A percentile compares a stretch with the other conserved stretches of the same genome.
Evolutionary conservation across 495 filamentous ascomycete species (phyloP).

Genomic region (Aeminium ludgeri): DNA sequence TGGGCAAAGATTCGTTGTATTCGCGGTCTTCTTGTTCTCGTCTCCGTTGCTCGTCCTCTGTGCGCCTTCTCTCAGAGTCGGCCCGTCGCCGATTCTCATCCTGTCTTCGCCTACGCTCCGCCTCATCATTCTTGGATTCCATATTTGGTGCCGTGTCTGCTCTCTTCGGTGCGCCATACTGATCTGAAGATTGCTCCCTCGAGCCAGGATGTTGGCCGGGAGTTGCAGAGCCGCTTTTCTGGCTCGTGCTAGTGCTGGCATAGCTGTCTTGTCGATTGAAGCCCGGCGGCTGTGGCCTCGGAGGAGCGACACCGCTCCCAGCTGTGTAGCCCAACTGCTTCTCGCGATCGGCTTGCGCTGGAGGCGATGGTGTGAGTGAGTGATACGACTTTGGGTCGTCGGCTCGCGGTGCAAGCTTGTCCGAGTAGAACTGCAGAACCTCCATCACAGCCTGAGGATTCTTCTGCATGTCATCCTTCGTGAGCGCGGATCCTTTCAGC

Average conservation of each 20-base stretch:
- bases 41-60: slow-evolving; percentile 36
- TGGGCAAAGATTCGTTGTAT: slow-evolving; percentile 74
- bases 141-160: slow-evolving; percentile 9
- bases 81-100: slow-evolving; percentile 22
- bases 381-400: slow-evolving; percentile 64
- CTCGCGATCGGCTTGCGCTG: slow-evolving; percentile 36
- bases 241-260: slow-evolving; percentile 17
- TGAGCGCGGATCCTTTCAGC: slow-evolving; percentile 85
- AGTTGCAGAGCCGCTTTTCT: slow-evolving; percentile 26
- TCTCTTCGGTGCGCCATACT: slow-evolving; percentile 8
- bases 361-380: slow-evolving; percentile 52
- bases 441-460: slow-evolving; percentile 98
- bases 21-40: slow-evolving; percentile 49
- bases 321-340: slow-evolving; percentile 49
- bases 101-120: slow-evolving; percentile 31
- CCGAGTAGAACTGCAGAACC: slow-evolving; percentile 92
- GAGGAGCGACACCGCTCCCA: slow-evolving; percentile 60
- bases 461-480: slow-evolving; percentile 91
- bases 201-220: slow-evolving; percentile 29
- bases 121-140: slow-evolving; percentile 18
- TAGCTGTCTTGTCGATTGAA: slow-evolving; percentile 20
- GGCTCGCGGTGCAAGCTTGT: slow-evolving; percentile 65
- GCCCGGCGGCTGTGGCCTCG: slow-evolving; percentile 47
- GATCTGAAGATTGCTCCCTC: slow-evolving; percentile 14
- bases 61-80: slow-evolving; percentile 39